Base-by-base conservation (phyloP, 352 stramenopile species). In the Phytophthora pisi region DNA sequence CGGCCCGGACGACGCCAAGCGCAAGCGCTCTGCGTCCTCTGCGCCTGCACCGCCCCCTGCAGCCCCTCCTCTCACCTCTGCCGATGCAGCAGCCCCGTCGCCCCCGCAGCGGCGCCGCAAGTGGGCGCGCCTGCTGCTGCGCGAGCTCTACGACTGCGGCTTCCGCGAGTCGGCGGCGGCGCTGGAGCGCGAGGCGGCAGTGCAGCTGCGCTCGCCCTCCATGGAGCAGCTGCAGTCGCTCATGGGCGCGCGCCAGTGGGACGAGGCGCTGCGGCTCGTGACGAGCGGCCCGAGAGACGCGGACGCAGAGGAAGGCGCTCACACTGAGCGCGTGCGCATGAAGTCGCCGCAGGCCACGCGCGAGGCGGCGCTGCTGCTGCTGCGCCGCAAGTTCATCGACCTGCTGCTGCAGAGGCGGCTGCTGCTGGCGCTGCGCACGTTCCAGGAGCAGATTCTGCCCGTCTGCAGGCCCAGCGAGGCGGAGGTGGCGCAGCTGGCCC, bases 61-160 rank as follows among this genome's bases (percentile, higher is more conserved):
- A 38, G 31, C 31, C 8, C 11, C 31, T 15, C 26, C 3, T 30
- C 26, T 30, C 26, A 7, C 26, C 26, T 6, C 26, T 30, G 26
- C 26, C 2, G 26, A 30, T 30, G 26, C 26, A 30, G 26, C 26
- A 30, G 31, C 31, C 9, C 11, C 31, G n/a, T 46, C 40, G 40
- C 9, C 40, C 5, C 40, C 40, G 40, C 40, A n/a, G 43, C 43
- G 43, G n/a, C 43, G 43, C 5, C 43, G 43, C 16, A 90, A 91
- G 52, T 94, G 86, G 86, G 79, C 81, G 54, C 82, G 86, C 23
- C 58, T 93, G 45, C 54, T 94, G 30, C 77, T 94, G 4, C 81
- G 86, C 10, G 86, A 94, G 65, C 77, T 94, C 20, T 90, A 92
- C 68, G 86, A 94, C 63, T 69, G 91, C 16, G 82, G 83, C 8